Evolutionary conservation across 129 eudicot species (phyloP).

Genomic region (Artemisia tridentata): DNA sequence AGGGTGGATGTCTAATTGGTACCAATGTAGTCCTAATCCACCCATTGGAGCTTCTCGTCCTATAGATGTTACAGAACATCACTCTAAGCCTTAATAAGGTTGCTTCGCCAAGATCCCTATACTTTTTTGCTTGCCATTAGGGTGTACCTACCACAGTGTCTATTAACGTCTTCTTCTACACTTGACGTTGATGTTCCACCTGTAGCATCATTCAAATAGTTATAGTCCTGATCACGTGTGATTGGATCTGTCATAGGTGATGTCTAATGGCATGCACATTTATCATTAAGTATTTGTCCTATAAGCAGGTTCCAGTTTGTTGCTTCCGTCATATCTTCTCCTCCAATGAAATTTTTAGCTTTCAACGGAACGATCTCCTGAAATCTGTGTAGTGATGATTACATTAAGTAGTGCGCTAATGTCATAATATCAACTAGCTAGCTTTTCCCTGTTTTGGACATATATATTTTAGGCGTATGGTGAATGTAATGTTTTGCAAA

Average conservation of each 20-base stretch:
- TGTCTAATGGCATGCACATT: conserved; percentile 57
- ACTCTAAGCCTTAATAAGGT: no score
- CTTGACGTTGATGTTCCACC: conserved; percentile 24
- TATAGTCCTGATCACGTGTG: conserved; percentile 34
- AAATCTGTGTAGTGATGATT: conserved; percentile 48
- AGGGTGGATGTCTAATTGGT: no score
- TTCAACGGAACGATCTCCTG: conserved; percentile 85
- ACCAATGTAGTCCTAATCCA: no score
- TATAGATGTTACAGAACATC: no score
- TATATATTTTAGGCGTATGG: no score
- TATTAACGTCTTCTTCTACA: conserved; percentile 26
- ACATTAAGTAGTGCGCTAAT: not conserved
- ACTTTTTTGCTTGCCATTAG: conserved; percentile 86
- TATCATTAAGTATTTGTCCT: conserved; percentile 66
- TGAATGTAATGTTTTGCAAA: no score
- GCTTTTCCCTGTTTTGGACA: no score
- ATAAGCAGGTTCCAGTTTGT: conserved; percentile 74
- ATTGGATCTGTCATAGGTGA: conserved; percentile 50
- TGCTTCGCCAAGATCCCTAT: no score
- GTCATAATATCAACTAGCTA: no score
- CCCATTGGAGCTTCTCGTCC: no score
- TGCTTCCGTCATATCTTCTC: conserved; percentile 73
- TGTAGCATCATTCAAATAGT: conserved; percentile 25
- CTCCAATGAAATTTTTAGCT: conserved; percentile 67
- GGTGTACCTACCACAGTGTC: conserved; percentile 47